Evolutionary conservation across 2,329 filamentous ascomycete genomes (phyloP).

Genomic region (Macrophomina pseudophaseolina): DNA sequence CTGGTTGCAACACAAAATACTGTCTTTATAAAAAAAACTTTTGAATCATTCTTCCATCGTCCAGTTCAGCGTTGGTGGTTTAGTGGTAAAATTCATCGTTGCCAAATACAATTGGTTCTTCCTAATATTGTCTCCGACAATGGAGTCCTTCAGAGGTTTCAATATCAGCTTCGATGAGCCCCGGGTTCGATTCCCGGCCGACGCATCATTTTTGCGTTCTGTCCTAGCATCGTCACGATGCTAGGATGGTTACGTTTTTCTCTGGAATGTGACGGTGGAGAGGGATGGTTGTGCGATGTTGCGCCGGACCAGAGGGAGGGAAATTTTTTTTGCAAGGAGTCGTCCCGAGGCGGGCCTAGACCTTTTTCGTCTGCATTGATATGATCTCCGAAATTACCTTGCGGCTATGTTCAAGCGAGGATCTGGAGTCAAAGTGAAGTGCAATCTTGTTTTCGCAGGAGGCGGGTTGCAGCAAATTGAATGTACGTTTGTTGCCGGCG

Average conservation of each 20-base stretch:
- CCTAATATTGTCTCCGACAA: background rate
- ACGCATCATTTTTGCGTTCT: slow-evolving; percentile 14
- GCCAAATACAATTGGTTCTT: background rate
- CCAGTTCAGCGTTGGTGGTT: too few species aligned
- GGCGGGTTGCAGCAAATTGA: too few species aligned
- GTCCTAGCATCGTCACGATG: background rate
- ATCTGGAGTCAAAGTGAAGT: too few species aligned
- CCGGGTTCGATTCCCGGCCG: slow-evolving; percentile 27
- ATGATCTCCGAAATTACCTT: background rate
- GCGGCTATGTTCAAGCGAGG: background rate
- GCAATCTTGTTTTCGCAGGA: too few species aligned
- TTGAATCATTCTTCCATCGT: background rate
- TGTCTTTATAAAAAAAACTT: background rate
- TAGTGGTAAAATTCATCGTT: slow-evolving; percentile 27
- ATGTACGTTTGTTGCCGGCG: too few species aligned
- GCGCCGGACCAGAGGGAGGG: background rate
- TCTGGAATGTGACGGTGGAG: background rate
- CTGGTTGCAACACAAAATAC: too few species aligned
- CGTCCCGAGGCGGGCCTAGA: slow-evolving; percentile 4
- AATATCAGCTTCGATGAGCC: slow-evolving; percentile 21
- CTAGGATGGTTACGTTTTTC: background rate
- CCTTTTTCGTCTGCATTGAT: background rate
- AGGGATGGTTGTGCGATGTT: background rate
- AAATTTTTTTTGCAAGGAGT: slow-evolving; percentile 15
- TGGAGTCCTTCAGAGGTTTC: background rate